Percentiles rank a stretch among this genome's conserved stretches.
These are phyloP conservation scores for Plantago lanceolata DNA, from an alignment of 305 asterid species.

Conservation along the genomic window DNA sequence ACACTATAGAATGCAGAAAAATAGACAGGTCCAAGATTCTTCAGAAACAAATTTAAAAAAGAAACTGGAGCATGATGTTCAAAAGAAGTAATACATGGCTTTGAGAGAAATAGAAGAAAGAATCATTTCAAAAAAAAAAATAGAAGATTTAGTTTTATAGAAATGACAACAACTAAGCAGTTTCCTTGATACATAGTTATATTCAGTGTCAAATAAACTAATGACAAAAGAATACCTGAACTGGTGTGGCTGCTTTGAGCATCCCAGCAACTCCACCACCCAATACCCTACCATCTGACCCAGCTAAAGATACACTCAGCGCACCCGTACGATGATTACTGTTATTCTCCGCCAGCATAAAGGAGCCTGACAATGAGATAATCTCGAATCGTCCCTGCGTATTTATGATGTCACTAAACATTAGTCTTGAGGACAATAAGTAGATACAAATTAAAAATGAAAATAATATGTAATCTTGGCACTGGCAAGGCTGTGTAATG, in stretches of 20 bases:
- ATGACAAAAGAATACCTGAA: slow-evolving; percentile 52
- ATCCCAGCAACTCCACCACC: slow-evolving; percentile 88
- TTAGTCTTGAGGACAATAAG: background rate
- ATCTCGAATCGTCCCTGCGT: slow-evolving; percentile 85
- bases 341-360: slow-evolving; percentile 48
- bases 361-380: slow-evolving; percentile 77
- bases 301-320: slow-evolving; percentile 74
- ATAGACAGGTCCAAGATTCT: background rate
- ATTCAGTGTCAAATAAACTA: background rate
- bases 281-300: slow-evolving; percentile 71
- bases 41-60: no score
- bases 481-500: no score
- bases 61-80: no score
- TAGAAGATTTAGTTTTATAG: no score
- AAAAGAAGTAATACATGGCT: background rate
- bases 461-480: background rate
- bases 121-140: no score
- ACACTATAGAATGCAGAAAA: background rate
- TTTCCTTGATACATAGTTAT: background rate
- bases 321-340: slow-evolving; percentile 43
- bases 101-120: background rate
- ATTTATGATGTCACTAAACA: slow-evolving; percentile 4
- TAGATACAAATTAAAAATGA: background rate
- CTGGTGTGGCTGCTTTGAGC: slow-evolving; percentile 79
- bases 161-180: slow-evolving; percentile 1